Evolutionary conservation across 768 basidiomycete species (phyloP), one percentile per base, ranked within the genome.

Genomic region (Pleurotus tuber-regium): DNA sequence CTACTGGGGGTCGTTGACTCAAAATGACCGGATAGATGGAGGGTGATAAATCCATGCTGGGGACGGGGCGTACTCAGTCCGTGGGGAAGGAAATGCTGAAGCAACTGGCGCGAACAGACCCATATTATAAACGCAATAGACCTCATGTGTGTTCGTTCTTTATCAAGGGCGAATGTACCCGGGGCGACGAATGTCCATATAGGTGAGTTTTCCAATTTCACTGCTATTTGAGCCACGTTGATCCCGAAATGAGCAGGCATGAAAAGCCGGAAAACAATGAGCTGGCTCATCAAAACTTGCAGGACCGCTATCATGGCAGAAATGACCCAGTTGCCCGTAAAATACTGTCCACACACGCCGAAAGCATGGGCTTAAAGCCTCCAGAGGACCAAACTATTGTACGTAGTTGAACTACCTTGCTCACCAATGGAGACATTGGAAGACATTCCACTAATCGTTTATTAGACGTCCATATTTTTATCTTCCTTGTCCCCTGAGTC

Each of bases 61-160:
- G 78, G 57, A 74, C 85, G 5, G 75, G 75, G 28, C 76, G 81
- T 19, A 78, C 90, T 6, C 79, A 78, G 21, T 83, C 87, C 18
- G 91, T 90, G 3, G 94, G 92, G 21, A 93, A 95, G 67, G 97
- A 99, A 62, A 95, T 98, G 91, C 72, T 99, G 50, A 98, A 98
- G 70, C 83, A 89, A 57, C 72, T 99, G 9, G 97, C 97, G 19
- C 82, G 96, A 58, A 91, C 90, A 25, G 96, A 98, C 61, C 97
- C 97, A 0, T 93, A 93, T 66, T 98, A 98, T 74, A 97, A 98
- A 69, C 86, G 96, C 51, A 99, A 98, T 70, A 74, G 89, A 50
- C 92, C 97, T 40, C 89, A 98, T 57, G 63, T 97, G 11, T 99
- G 97, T 67, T 92, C 90, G 2, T 98, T 98, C 79, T 98, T 86